Base-by-base conservation (phyloP, 768 basidiomycete species). In the Russula griseocarnosa region DNA sequence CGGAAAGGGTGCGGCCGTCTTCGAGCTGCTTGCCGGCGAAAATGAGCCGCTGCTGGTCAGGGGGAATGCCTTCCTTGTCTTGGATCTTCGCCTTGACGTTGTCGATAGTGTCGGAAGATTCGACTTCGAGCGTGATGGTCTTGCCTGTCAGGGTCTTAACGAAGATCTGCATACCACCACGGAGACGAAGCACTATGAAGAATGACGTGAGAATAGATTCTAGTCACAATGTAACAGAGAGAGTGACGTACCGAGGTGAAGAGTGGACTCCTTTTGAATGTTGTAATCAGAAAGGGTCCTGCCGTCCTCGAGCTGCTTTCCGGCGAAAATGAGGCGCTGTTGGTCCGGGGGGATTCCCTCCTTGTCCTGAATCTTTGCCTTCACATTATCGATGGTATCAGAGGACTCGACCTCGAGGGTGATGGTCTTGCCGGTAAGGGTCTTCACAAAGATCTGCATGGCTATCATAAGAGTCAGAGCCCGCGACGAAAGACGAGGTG, bases 261-360 rank as follows among this genome's bases (percentile, higher is more conserved):
- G 71, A 18, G 71, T 73, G 36, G 66, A 68, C 68, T 73, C 71
- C 65, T 73, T 72, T 69, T 73, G 73, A 24, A 73, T 73, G 68
- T 74, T 73, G 63, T 74, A 74, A 60, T 75, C 74, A 4, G 74
- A 73, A n/a, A 75, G 72, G 5, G 74, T 75, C 67, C 83, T 78
- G 40, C 83, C 83, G 67, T 84, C 82, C 71, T 84, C 82, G 47
- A 83, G 75, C 74, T 84, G 83, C 74, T 84, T 84, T 60, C 74
- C 74, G 34, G 73, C 73, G 52, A 74, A 74, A 68, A 74, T 74
- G 30, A 74, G 66, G 40, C 74, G 73, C 63, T 74, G 74, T 55
- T 74, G 74, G 58, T 74, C 74, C 20, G 74, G 74, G 9, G 74
- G 74, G 46, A 74, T 74, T 32, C 74, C 74, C 63, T 74, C 74